These are phyloP conservation scores for Plasmodium malariae DNA, from an alignment of 169 alveolate genomes.

Conservation along the genomic window DNA sequence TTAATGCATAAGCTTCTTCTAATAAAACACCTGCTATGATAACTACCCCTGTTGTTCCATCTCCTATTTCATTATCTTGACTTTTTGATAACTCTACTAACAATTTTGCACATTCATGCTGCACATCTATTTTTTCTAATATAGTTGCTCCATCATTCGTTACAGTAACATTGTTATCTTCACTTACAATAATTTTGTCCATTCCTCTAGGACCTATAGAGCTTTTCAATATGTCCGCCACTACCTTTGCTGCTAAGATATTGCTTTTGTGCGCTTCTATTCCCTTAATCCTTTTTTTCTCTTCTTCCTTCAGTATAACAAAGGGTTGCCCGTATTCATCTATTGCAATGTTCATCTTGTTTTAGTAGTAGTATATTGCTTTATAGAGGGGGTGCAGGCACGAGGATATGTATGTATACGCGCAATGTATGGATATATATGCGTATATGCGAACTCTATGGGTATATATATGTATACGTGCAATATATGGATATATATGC, in stretches of 20 bases:
- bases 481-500: not conserved
- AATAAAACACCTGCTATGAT: constrained; percentile 99
- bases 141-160: constrained; percentile 98
- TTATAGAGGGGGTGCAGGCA: not conserved
- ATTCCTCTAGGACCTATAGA: constrained; percentile 99
- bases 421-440: not conserved
- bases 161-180: constrained; percentile 98
- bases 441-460: not conserved
- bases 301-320: constrained; percentile 96
- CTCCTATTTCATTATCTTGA: constrained; percentile 99
- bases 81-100: constrained; percentile 98
- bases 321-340: constrained; percentile 99
- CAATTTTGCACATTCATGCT: constrained; percentile 98
- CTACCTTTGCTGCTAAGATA: constrained; percentile 98
- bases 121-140: constrained; percentile 96
- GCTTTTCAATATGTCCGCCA: constrained; percentile 95
- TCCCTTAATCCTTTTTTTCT: constrained; percentile 97
- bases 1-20: constrained; percentile 94
- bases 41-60: constrained; percentile 99
- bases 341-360: constrained; percentile 93
- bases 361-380: not conserved
- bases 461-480: not conserved
- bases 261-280: constrained; percentile 98
- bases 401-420: not conserved
- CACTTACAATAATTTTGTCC: constrained; percentile 99